Conservation (phyloP, 345 rosid genomes). For the Angophora floribunda region DNA sequence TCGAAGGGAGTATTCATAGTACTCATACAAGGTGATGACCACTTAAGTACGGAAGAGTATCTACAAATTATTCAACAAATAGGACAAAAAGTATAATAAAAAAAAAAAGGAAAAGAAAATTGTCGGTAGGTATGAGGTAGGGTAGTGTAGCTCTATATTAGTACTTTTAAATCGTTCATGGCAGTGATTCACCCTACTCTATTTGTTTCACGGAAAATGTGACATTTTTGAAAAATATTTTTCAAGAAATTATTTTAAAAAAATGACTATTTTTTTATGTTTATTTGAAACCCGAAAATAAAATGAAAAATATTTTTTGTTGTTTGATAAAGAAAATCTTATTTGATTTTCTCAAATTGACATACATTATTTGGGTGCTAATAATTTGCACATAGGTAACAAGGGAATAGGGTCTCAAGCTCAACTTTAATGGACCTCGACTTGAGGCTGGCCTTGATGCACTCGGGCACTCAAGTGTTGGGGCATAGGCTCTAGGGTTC, state of each 20-base stretch:
- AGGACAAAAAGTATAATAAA: background rate
- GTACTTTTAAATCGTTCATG: too few species aligned
- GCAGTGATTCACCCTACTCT: background rate
- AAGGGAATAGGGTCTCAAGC: background rate
- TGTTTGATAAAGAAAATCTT: too few species aligned
- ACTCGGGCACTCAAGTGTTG: background rate
- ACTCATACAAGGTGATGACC: background rate
- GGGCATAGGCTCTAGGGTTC: background rate
- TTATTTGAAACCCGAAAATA: too few species aligned
- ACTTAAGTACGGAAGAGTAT: too few species aligned
- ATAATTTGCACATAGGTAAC: background rate
- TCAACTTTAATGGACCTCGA: too few species aligned
- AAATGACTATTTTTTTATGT: too few species aligned
- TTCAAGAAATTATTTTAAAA: too few species aligned
- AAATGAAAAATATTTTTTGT: too few species aligned
- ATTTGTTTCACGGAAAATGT: too few species aligned
- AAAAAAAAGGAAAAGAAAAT: too few species aligned
- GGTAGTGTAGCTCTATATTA: background rate
- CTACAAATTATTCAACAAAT: too few species aligned
- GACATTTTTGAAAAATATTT: background rate
- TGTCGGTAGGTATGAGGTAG: background rate
- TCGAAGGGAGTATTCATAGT: background rate
- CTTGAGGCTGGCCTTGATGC: accelerated
- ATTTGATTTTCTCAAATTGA: too few species aligned
- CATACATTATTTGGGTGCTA: background rate